Evolutionary conservation across 2,329 filamentous ascomycete genomes (phyloP).

Genomic region (Cladophialophora psammophila): DNA sequence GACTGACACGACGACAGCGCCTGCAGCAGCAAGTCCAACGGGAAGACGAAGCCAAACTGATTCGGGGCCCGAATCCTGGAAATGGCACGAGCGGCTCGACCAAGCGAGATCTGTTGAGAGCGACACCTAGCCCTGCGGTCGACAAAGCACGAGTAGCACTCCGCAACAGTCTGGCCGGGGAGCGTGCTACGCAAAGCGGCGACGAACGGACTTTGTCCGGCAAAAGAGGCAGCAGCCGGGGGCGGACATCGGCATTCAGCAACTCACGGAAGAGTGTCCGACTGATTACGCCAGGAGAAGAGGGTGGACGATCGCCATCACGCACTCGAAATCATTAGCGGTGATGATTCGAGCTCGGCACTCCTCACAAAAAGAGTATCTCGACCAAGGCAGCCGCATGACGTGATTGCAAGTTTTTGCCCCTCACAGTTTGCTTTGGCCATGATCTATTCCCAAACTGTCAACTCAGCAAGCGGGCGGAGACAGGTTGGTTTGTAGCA

Average conservation of each 20-base stretch:
- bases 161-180: conserved; percentile 44
- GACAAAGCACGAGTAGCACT: conserved; percentile 56
- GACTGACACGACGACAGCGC: conserved; percentile 53
- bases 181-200: conserved; percentile 37
- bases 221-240: conserved; percentile 37
- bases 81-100: conserved; percentile 48
- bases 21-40: conserved; percentile 47
- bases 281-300: conserved; percentile 54
- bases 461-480: neutral
- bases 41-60: conserved; percentile 37
- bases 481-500: neutral
- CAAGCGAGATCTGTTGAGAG: conserved; percentile 55
- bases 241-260: conserved; percentile 43
- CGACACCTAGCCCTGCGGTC: conserved; percentile 55
- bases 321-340: conserved; percentile 1
- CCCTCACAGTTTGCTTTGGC: neutral
- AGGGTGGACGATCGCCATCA: conserved; percentile 34
- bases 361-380: neutral
- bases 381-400: neutral
- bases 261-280: conserved; percentile 54
- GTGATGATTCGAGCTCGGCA: neutral
- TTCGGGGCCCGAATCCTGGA: conserved; percentile 44
- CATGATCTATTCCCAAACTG: neutral
- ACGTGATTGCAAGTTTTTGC: neutral
- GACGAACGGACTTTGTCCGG: conserved; percentile 35